These are phyloP conservation scores for Cystoderma amianthinum DNA, from an alignment of 768 basidiomycete species.

Conservation along the genomic window DNA sequence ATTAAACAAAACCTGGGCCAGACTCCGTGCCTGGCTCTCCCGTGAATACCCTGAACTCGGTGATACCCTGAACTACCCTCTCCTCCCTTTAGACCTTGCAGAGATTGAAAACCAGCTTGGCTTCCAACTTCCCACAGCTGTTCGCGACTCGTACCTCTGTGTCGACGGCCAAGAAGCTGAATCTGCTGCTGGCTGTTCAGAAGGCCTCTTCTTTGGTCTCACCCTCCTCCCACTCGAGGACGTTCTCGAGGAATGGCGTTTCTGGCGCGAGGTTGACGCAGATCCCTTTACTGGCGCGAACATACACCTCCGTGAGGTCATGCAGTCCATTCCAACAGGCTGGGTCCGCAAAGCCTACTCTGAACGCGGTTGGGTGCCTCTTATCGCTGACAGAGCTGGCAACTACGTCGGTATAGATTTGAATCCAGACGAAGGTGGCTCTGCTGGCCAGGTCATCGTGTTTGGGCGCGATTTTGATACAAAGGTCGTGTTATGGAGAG, in stretches of 20 bases:
- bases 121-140: constrained; percentile 70
- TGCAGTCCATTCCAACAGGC: constrained; percentile 84
- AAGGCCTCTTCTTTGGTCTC: constrained; percentile 94
- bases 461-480: constrained; percentile 99
- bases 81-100: constrained; percentile 71
- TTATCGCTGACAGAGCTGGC: constrained; percentile 88
- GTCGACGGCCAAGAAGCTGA: constrained; percentile 95
- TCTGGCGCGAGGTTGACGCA: constrained; percentile 91
- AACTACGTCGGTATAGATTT: constrained; percentile 97
- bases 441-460: constrained; percentile 89
- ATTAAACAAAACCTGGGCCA: constrained; percentile 75
- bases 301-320: constrained; percentile 56
- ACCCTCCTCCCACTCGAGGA: constrained; percentile 90
- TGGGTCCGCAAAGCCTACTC: constrained; percentile 92
- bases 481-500: constrained; percentile 91
- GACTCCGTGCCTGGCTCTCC: constrained; percentile 75
- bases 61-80: constrained; percentile 92
- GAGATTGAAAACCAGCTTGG: constrained; percentile 83
- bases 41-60: constrained; percentile 91
- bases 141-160: constrained; percentile 86
- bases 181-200: constrained; percentile 78
- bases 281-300: constrained; percentile 86
- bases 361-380: constrained; percentile 93
- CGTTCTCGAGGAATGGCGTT: constrained; percentile 91
- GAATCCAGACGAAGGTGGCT: constrained; percentile 72